These are phyloP conservation scores for Magnolia kwangsiensis DNA, from an alignment of 164 flowering plant genomes.

Conservation along the genomic window DNA sequence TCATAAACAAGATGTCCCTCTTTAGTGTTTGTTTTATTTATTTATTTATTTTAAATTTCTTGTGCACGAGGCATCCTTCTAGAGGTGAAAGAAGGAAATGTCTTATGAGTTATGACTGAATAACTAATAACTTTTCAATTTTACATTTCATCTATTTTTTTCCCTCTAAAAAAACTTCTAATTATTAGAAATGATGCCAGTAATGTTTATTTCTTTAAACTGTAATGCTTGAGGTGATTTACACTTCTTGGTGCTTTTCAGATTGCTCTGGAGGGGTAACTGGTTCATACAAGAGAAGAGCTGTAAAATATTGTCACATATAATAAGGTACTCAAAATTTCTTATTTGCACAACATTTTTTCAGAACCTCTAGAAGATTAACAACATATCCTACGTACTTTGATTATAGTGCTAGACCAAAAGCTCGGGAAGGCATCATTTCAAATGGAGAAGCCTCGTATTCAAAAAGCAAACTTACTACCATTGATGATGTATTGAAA, in stretches of 20 bases:
- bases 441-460: slow-evolving; percentile 66
- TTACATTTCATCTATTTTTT: not conserved
- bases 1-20: no score
- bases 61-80: not conserved
- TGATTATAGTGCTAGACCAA: slow-evolving; percentile 67
- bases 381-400: not conserved
- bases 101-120: not conserved
- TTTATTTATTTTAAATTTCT: no score
- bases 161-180: not conserved
- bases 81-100: not conserved
- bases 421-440: slow-evolving; percentile 31
- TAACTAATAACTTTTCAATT: not conserved
- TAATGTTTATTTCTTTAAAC: not conserved
- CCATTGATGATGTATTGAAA: slow-evolving; percentile 75
- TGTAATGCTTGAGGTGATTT: not conserved
- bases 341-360: not conserved
- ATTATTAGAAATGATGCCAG: not conserved
- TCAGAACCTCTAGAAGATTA: not conserved
- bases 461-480: slow-evolving; percentile 52
- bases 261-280: slow-evolving; percentile 89
- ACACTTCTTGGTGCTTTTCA: slow-evolving; percentile 33
- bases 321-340: slow-evolving; percentile 53
- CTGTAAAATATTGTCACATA: slow-evolving; percentile 75
- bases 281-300: slow-evolving; percentile 98
- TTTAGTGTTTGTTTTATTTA: no score